phyloP scores from a whole-genome alignment of 306 rosid species.

The Trichosanthes cucumerina region DNA sequence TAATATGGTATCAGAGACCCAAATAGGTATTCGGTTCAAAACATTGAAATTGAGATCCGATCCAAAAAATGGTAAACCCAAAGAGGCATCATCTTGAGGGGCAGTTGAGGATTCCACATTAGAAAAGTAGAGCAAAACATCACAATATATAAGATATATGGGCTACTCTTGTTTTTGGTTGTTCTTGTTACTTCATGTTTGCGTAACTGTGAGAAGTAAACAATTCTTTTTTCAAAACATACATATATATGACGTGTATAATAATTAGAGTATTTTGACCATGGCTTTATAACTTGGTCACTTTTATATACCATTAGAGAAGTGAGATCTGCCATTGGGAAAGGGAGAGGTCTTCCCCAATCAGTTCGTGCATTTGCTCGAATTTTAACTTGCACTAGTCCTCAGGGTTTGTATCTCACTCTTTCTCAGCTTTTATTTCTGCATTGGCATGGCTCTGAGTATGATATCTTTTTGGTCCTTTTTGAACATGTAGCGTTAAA shows the following conservation, averaged over 20 bases:
- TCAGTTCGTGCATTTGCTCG: slow-evolving; percentile 76
- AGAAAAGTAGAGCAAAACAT: too few species aligned
- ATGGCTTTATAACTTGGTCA: not conserved
- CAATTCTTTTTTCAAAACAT: not conserved
- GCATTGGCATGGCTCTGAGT: not conserved
- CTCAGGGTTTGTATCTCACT: slow-evolving; percentile 26
- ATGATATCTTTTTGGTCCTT: slow-evolving; percentile 12
- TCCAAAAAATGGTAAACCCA: too few species aligned
- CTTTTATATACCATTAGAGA: slow-evolving; percentile 35
- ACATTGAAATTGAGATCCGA: too few species aligned
- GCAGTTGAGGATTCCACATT: too few species aligned
- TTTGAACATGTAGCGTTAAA: slow-evolving; percentile 40
- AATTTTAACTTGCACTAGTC: slow-evolving; percentile 39
- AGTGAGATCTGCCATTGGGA: slow-evolving; percentile 39
- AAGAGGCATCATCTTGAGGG: too few species aligned
- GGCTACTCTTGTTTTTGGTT: too few species aligned
- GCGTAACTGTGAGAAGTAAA: not conserved
- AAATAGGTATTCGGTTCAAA: too few species aligned
- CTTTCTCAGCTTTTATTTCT: not conserved
- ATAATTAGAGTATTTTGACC: not conserved
- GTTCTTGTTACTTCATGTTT: not conserved
- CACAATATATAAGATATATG: too few species aligned
- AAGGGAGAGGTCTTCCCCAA: slow-evolving; percentile 69
- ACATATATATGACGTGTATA: not conserved
- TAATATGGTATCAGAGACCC: too few species aligned